Base-by-base conservation (phyloP, 1,139 yeast genomes). In the Kodamaea sp. region DNA sequence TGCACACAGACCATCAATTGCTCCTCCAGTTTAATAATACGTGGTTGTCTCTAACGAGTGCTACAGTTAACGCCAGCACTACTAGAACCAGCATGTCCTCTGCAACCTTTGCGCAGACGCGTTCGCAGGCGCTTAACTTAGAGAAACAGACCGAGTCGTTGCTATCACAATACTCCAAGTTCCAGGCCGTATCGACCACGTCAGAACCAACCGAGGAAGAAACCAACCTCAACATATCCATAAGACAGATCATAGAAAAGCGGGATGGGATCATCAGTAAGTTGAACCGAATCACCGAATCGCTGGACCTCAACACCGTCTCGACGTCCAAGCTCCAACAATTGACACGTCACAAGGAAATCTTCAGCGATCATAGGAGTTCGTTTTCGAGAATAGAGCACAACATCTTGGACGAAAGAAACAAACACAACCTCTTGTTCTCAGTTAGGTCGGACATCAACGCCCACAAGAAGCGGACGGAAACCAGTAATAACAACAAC, bases 251-350 rank as follows among this genome's bases (percentile, higher is more conserved):
- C 2, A 51, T 70, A n/a, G 52, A 47, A 15, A 60, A 61, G 37
- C 44, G 75, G 32, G 68, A 66, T 21, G 58, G 52, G 3, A 48
- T 61, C 12, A 47, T 70, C 13, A 46, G 41, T 24, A 57, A 58
- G 37, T 51, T 75, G 42, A 66, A 63, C 39, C 58, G 73, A 29
- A 61, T 70, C 24, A 60, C 79, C 29, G 88, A 83, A 34, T 66
- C 81, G 22, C 37, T 27, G 3, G 84, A 80, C 47, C 55, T 72
- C 12, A 59, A 69, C n/a, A 66, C 82, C 5, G 37, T 37, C 3
- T 74, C 89, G 2, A 77, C 92, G 1, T 77, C 92, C 0, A 86
- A 87, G 58, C 59, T 80, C 24, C 92, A 86, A 51, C 97, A 92
- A 55, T 64, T 89, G 29, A 79, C 83, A 37, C 78, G 97, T 39